These are phyloP conservation scores for Aspergillus sp. DNA, from an alignment of 2,329 filamentous ascomycete species.

Conservation along the genomic window DNA sequence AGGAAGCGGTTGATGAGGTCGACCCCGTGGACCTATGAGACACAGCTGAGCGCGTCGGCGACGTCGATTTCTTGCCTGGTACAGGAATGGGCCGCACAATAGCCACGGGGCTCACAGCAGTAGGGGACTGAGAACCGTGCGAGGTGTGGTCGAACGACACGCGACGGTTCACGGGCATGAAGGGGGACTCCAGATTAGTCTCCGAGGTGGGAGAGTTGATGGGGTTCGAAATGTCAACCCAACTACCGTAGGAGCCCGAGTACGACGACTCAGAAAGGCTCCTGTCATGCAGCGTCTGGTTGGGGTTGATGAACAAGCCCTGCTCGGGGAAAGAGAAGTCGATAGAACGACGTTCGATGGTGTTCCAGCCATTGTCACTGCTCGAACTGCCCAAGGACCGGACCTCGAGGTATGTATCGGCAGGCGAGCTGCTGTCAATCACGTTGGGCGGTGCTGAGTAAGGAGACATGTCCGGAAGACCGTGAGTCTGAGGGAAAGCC, in stretches of 20 bases:
- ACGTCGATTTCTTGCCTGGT: conserved; percentile 41
- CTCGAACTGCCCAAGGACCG: conserved; percentile 72
- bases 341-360: conserved; percentile 69
- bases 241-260: conserved; percentile 68
- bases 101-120: conserved; percentile 59
- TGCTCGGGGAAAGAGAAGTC: conserved; percentile 58
- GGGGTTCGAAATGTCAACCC: conserved; percentile 72
- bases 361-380: conserved; percentile 80
- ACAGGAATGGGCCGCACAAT: conserved; percentile 60
- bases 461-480: conserved; percentile 40
- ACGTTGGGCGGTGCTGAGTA: conserved; percentile 35
- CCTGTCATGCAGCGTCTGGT: conserved; percentile 80
- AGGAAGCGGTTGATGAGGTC: conserved; percentile 40
- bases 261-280: conserved; percentile 80
- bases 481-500: conserved; percentile 41
- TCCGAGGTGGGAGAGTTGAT: conserved; percentile 81
- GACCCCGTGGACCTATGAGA: conserved; percentile 33
- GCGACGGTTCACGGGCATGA: conserved; percentile 31
- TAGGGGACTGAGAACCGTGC: conserved; percentile 37
- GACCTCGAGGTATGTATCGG: conserved; percentile 76
- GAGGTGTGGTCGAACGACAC: conserved; percentile 37
- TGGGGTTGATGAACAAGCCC: conserved; percentile 79
- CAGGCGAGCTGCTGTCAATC: conserved; percentile 58
- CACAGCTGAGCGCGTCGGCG: conserved; percentile 50
- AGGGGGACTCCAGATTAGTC: conserved; percentile 56